Evolutionary conservation across 2,329 filamentous ascomycete species (phyloP).

Genomic region (Colletotrichum horii): DNA sequence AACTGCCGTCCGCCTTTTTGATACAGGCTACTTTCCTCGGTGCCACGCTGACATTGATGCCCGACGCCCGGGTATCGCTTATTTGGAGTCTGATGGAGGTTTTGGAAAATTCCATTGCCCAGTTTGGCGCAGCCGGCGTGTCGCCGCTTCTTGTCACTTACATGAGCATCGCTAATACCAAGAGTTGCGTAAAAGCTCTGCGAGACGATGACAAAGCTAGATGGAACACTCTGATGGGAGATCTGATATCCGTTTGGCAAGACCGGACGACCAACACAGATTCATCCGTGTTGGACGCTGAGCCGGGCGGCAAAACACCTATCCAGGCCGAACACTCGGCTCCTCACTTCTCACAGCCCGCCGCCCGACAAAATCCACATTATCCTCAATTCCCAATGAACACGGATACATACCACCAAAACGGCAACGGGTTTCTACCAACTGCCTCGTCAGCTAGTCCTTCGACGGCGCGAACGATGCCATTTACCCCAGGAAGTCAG

Average conservation of each 20-base stretch:
- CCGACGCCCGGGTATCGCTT: slow-evolving; percentile 37
- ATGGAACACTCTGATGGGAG: slow-evolving; percentile 33
- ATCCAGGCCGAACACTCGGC: not conserved
- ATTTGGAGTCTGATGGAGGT: slow-evolving; percentile 41
- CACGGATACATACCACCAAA: slow-evolving; percentile 7
- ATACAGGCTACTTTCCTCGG: slow-evolving; percentile 43
- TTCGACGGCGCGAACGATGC: slow-evolving; percentile 18
- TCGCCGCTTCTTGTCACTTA: slow-evolving; percentile 38
- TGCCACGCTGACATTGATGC: slow-evolving; percentile 36
- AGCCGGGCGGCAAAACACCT: slow-evolving; percentile 23
- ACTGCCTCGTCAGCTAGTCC: slow-evolving; percentile 18
- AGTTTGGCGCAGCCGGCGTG: slow-evolving; percentile 37
- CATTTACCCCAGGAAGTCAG: slow-evolving; percentile 21
- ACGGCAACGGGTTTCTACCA: not conserved
- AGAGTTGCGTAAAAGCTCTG: slow-evolving; percentile 33
- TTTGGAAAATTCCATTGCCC: slow-evolving; percentile 30
- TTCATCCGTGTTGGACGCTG: slow-evolving; percentile 20
- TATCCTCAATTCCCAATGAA: not conserved
- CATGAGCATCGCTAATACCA: slow-evolving; percentile 40
- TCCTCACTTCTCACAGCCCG: not conserved
- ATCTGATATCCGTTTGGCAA: slow-evolving; percentile 32
- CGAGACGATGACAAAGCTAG: slow-evolving; percentile 36
- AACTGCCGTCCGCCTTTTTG: slow-evolving; percentile 38
- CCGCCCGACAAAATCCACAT: not conserved
- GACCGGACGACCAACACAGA: not conserved